Evolutionary conservation across 257 asterid species (phyloP), one percentile per base, ranked within the genome.

Genomic region (Primulina huaijiensis): DNA sequence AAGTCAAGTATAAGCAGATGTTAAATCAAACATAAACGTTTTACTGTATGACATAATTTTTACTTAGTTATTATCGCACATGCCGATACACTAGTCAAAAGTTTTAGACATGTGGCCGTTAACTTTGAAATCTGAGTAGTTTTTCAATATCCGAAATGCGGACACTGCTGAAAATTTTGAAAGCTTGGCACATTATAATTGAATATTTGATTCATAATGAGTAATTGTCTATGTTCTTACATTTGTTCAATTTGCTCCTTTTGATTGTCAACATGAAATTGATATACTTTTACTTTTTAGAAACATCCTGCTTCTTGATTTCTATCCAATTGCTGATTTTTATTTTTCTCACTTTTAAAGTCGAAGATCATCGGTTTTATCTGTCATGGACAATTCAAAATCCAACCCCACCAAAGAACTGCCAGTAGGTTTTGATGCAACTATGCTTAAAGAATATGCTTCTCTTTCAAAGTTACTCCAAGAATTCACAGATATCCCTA

Each of bases 401-500:
- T 77, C 74, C 67, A 77, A 59, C 76, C 77, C 85, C 19, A 57
- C 74, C 5, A 68, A 71, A 66, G 82, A 70, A 74, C 68, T 7
- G 57, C 81, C 87, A 9, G 62, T 23, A 20, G 87, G 74, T 37
- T 21, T 81, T 14, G 91, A 87, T 68, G 80, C 75, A 52, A 77
- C 71, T 63, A 57, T 72, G 7, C 86, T 81, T 72, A 93, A 88
- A 77, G 96, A 91, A 65, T 86, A 77, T 71, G 74, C 81, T 66
- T 72, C 86, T 67, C 60, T 79, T 46, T 89, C 95, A 57, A 78
- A 83, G 74, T 69, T 89, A 68, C 95, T 91, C 68, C 87, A 85
- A 63, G 87, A 89, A 65, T 91, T 91, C 78, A 69, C 82, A 11
- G 84, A 84, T 64, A 86, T 91, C 21, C 78, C 95, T 69, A 76